Evolutionary conservation across 1,284 basidiomycete species (phyloP), one percentile per base, ranked within the genome.

Genomic region (Omphalotus olearius): DNA sequence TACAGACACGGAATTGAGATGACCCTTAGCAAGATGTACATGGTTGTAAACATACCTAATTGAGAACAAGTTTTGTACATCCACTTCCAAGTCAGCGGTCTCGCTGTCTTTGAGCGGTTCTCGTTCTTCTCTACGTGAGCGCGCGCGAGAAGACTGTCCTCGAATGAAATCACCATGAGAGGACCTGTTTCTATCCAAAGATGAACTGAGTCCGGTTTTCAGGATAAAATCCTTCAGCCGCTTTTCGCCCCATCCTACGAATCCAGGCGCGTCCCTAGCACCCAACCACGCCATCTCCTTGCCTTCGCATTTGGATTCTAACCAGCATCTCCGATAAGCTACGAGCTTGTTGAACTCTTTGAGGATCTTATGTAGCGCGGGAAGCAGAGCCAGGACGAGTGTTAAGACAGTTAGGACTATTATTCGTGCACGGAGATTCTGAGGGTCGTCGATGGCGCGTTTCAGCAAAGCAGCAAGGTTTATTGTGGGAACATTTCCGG

Each of bases 211-310:
- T 0, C 86, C 85, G 25, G 74, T 68, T 64, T 82, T 82, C 52
- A 79, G 65, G 28, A 89, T 68, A 57, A 82, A 82, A 56, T 83
- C 80, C 66, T 90, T 90, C 47, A 88, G 62, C 36, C 76, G 72
- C 57, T 81, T 82, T 62, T 85, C 83, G 13, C 86, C 85, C 86
- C 85, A 89, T 1, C 80, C 82, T 6, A 71, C 71, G 57, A 82
- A 84, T 6, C 79, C 80, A 25, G 78, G 82, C 10, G 81, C 84
- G 28, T 72, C 65, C 13, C 68, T 69, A 0, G 75, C 79, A 59
- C 80, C 82, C 36, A 88, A 67, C 85, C 85, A 90, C 4, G 82
- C 88, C 69, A 93, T 76, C 59, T 91, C 87, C 56, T 82, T 72
- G 0, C 80, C 79, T 48, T 78, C 77, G 60, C 88, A 88, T 50